These are phyloP conservation scores for Trichoderma gracile DNA, from an alignment of 2,329 filamentous ascomycete species.

Conservation along the genomic window DNA sequence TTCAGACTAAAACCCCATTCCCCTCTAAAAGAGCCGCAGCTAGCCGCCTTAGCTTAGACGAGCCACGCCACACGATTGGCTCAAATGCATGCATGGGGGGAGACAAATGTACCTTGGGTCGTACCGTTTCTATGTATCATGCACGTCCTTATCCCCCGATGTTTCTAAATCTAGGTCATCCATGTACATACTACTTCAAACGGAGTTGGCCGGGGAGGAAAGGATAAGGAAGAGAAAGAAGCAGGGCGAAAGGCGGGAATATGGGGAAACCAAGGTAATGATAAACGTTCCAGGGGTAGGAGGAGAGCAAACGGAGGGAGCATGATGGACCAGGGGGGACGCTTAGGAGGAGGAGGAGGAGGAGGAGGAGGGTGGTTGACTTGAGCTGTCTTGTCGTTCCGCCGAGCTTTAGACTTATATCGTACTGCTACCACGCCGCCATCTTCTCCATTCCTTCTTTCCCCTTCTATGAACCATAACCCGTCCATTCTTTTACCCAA, in stretches of 20 bases:
- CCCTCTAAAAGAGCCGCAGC: slow-evolving; percentile 12
- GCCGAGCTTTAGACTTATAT: slow-evolving; percentile 6
- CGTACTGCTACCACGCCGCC: slow-evolving; percentile 8
- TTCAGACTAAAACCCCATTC: background rate
- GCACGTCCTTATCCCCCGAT: background rate
- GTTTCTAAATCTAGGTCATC: slow-evolving; percentile 19
- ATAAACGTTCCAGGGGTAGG: background rate
- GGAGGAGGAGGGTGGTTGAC: background rate
- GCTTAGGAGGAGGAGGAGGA: background rate
- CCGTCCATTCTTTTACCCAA: background rate
- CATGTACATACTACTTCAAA: background rate
- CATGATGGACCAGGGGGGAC: background rate
- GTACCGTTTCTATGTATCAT: background rate
- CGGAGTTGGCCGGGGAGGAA: background rate
- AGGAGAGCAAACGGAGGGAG: background rate
- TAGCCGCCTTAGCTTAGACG: slow-evolving; percentile 19
- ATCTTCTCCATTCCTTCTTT: background rate
- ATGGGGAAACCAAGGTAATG: background rate
- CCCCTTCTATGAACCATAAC: background rate
- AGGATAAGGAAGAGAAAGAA: background rate
- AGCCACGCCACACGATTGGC: slow-evolving; percentile 14
- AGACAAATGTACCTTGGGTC: too few relatives aligned
- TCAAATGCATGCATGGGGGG: too few relatives aligned
- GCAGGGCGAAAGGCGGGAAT: slow-evolving; percentile 14
- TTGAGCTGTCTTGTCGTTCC: background rate